phyloP scores from a whole-genome alignment of 1,139 yeast genomes.

The Suhomyces maxii region DNA sequence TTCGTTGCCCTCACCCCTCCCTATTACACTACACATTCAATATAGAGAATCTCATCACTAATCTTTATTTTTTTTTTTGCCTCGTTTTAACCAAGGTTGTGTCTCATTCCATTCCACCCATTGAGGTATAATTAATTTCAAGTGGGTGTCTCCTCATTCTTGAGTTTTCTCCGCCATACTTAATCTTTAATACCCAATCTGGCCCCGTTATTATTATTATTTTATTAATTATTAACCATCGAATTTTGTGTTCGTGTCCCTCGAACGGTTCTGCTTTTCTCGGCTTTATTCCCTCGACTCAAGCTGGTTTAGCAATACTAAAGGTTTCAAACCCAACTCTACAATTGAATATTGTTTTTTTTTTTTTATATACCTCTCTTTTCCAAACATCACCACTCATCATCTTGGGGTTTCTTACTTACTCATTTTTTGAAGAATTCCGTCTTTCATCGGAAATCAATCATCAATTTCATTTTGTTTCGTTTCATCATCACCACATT shows the following conservation, averaged over 20 bases:
- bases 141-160: not conserved
- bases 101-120: not conserved
- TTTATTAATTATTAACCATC: not conserved
- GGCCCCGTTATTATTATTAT: not conserved
- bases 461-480: not conserved
- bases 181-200: not conserved
- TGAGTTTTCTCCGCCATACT: not conserved
- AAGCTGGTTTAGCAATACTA: not conserved
- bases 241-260: not conserved
- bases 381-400: not conserved
- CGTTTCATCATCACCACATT: not conserved
- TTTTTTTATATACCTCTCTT: not conserved
- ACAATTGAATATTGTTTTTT: not conserved
- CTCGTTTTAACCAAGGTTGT: too few species aligned
- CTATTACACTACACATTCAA: too few species aligned
- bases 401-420: too few species aligned
- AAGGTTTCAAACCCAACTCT: not conserved
- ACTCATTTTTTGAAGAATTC: not conserved
- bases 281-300: not conserved
- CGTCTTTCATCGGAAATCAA: not conserved
- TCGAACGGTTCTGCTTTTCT: not conserved
- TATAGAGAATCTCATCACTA: too few species aligned
- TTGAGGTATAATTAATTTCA: not conserved
- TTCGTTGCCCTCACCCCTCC: too few species aligned
- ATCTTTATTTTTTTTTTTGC: too few species aligned